Base-by-base conservation (phyloP, 805 yeast genomes). In the Spathaspora girioi region DNA sequence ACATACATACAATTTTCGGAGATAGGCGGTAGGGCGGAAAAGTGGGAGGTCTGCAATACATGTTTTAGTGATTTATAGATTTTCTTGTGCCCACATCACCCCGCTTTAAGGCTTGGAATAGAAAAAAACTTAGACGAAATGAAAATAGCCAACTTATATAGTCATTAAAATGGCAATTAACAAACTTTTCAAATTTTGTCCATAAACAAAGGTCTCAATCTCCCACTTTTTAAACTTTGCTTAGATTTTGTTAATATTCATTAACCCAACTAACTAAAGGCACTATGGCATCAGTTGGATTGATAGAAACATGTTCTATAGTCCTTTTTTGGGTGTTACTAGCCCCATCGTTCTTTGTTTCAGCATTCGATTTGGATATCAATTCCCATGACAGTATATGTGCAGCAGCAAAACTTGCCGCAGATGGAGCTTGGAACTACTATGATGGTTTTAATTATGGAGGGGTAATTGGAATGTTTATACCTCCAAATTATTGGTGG, bases 401-500 rank as follows among this genome's bases (percentile, higher is more conserved):
- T 57, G 63, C 59, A 2, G 80, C 78, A 0, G 78, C 74, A 12
- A 55, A 63, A 32, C 48, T 41, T 1, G 59, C 75, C 1, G 67
- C 64, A 1, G 55, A 66, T 11, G 82, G 81, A 38, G 66, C 71
- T 52, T 65, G 72, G 68, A 74, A 77, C 61, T 77, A 77, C 54
- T 77, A 77, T 59, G 68, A 63, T 52, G 82, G 81, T 18, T 52
- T 55, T 43, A 26, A 58, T 20, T 59, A 66, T 49, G 81, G 80
- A 11, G 82, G 82, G 23, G 64, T 73, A 8, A 70, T 76, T 9
- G 81, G 81, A 1, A 72, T 71, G 76, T 75, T 77, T 56, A 50
- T 62, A 3, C 48, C 67, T 14, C 80, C 79, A 3, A 72, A 77
- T 67, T 77, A 76, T 63, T 77, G 81, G 81, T 77, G 81, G 81